These are phyloP conservation scores for Daldinia eschscholtzii DNA, from an alignment of 2,329 filamentous ascomycete genomes.

Conservation along the genomic window DNA sequence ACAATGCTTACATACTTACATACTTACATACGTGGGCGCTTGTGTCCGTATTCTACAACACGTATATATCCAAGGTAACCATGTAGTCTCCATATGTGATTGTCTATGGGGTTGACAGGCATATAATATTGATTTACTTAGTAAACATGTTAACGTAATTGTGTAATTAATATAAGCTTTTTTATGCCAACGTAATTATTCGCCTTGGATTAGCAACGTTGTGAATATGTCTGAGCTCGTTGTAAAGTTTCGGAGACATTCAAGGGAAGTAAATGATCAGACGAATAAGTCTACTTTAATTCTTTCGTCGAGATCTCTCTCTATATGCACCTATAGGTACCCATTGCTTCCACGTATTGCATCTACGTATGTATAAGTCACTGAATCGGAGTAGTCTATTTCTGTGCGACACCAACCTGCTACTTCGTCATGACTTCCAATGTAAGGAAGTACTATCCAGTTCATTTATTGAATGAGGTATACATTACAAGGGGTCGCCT, in stretches of 20 bases:
- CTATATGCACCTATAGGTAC: background rate
- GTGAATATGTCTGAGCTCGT: background rate
- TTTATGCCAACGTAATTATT: background rate
- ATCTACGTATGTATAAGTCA: background rate
- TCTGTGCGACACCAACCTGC: constrained; percentile 26
- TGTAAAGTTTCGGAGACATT: background rate
- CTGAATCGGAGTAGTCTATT: constrained; percentile 7
- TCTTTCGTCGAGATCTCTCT: background rate
- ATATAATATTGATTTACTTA: background rate
- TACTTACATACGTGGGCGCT: background rate
- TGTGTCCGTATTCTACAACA: background rate
- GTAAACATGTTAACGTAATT: background rate
- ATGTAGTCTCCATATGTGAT: background rate
- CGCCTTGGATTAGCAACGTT: background rate
- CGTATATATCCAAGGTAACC: background rate
- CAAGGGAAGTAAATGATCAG: background rate
- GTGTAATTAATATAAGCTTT: constrained; percentile 14
- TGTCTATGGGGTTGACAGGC: background rate
- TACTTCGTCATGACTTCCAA: constrained; percentile 26
- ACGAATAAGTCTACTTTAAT: background rate
- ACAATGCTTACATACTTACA: background rate
- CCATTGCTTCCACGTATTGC: background rate
- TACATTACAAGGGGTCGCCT: constrained; percentile 18
- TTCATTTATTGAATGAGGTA: constrained; percentile 14
- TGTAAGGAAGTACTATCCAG: constrained; percentile 13